Evolutionary conservation across 2,329 filamentous ascomycete genomes (phyloP), one percentile per base, ranked within the genome.

Genomic region (Pyricularia sp.): DNA sequence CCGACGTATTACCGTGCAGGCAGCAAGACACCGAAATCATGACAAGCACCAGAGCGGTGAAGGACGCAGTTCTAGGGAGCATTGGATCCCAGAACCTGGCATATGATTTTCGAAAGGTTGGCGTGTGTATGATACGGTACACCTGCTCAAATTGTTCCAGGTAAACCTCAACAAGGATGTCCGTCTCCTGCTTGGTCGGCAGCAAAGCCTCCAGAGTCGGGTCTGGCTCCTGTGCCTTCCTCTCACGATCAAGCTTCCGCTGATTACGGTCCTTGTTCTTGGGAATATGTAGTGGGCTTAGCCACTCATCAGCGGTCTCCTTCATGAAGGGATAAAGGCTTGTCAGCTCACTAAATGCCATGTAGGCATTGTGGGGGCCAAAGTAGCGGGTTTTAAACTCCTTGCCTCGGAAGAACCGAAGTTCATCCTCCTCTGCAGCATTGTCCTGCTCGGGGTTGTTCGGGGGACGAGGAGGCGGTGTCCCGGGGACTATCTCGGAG

Each of bases 21-120:
- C 82, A 85, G 69, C 81, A 84, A 3, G 84, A 79, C n/a, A 85
- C 79, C 24, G 82, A 79, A 71, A 86, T 79, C 75, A 86, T 85
- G 67, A 82, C 74, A 35, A 94, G 74, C 4, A 86, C 73, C 19
- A 86, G 76, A 0, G 80, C 82, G 0, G 83, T 86, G 65, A 85
- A 82, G 12, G 83, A 79, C 1, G 82, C 81, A 60, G 76, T 77
- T 26, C 82, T 78, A 9, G 75, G 75, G 35, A 74, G 73, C 8
- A 74, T 72, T 3, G 77, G 76, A 19, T 78, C 76, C 84, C 84
- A 86, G 71, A 83, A 86, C 49, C 77, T 75, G 1, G 76, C 76
- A 69, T 86, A 86, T 67, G 84, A 79, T 60, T 79, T 78, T 62
- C 77, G 78, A 73, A 86, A 86, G 35, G 81, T 83, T 28, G 74